These are phyloP conservation scores for Fusarium caatingaense DNA, from an alignment of 2,329 filamentous ascomycete genomes.

Conservation along the genomic window DNA sequence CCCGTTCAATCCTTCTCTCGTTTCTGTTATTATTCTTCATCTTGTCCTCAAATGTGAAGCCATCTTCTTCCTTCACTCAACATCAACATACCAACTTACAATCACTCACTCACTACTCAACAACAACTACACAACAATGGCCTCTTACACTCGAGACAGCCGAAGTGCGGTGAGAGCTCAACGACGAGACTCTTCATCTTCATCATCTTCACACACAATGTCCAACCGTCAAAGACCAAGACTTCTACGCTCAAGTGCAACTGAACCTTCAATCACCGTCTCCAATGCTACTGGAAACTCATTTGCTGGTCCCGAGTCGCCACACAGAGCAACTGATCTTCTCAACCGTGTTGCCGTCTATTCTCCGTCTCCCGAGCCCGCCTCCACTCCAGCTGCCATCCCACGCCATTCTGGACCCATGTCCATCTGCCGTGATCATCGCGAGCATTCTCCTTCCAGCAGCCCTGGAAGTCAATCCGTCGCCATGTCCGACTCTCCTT, in stretches of 20 bases:
- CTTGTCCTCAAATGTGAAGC: slow-evolving; percentile 34
- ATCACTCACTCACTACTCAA: neutral
- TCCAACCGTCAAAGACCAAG: slow-evolving; percentile 60
- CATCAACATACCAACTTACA: neutral
- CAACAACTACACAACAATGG: slow-evolving; percentile 29
- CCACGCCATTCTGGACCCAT: slow-evolving; percentile 42
- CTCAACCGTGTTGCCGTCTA: slow-evolving; percentile 65
- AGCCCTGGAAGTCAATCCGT: slow-evolving; percentile 41
- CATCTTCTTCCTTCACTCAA: slow-evolving; percentile 7
- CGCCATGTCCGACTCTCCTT: slow-evolving; percentile 45
- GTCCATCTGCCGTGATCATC: slow-evolving; percentile 37
- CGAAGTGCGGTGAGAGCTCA: slow-evolving; percentile 44
- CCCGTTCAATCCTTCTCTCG: slow-evolving; percentile 15
- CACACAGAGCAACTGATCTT: slow-evolving; percentile 65
- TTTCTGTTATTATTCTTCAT: slow-evolving; percentile 10
- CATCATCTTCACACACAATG: slow-evolving; percentile 39
- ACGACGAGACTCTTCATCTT: slow-evolving; percentile 45
- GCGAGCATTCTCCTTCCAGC: slow-evolving; percentile 36
- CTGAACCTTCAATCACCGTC: slow-evolving; percentile 68
- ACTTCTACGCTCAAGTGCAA: slow-evolving; percentile 65
- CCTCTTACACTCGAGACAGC: slow-evolving; percentile 44
- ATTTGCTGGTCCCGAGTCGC: slow-evolving; percentile 60
- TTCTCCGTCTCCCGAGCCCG: slow-evolving; percentile 48
- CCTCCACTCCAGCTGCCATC: slow-evolving; percentile 32
- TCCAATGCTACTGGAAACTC: slow-evolving; percentile 65